Evolutionary conservation across 2,329 filamentous ascomycete genomes (phyloP).

Genomic region (Epichloe hybrida): DNA sequence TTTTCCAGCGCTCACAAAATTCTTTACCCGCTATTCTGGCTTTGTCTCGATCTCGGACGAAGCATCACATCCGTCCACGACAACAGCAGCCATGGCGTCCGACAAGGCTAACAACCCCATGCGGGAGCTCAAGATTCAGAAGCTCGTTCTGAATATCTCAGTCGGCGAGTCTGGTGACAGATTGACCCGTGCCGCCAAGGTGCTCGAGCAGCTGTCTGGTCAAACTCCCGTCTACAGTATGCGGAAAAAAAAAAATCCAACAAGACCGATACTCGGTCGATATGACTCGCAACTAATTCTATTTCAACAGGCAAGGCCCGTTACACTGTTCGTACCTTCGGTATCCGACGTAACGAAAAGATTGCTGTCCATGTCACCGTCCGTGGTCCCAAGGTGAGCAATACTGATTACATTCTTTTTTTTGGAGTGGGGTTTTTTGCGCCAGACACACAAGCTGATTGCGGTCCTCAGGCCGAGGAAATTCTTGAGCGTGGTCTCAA

Average conservation of each 20-base stretch:
- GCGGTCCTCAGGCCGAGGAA: conserved; percentile 65
- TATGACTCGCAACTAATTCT: conserved; percentile 8
- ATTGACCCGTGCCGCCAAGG: conserved; percentile 98
- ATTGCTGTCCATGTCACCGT: conserved; percentile 99
- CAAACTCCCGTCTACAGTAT: conserved; percentile 99
- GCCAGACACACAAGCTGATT: conserved; percentile 12
- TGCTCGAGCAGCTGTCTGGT: conserved; percentile 98
- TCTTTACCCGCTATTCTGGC: conserved; percentile 12
- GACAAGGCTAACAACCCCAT: conserved; percentile 96
- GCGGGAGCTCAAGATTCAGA: conserved; percentile 98
- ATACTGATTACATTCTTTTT: neutral
- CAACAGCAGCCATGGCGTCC: conserved; percentile 36
- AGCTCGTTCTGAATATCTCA: conserved; percentile 98
- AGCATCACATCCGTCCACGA: conserved; percentile 22
- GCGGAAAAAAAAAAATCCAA: conserved; percentile 13
- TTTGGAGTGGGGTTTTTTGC: neutral
- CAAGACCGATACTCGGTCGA: neutral
- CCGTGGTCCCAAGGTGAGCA: conserved; percentile 66
- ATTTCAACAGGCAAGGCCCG: conserved; percentile 74
- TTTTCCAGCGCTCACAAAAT: conserved; percentile 25
- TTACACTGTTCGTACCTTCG: conserved; percentile 99
- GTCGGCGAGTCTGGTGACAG: conserved; percentile 99
- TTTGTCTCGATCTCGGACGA: conserved; percentile 19
- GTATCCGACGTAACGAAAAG: conserved; percentile 99
- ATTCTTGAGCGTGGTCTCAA: conserved; percentile 99